Evolutionary conservation across 106 monocot species (phyloP), one percentile per base, ranked within the genome.

Genomic region (Dioscorea dumetorum): DNA sequence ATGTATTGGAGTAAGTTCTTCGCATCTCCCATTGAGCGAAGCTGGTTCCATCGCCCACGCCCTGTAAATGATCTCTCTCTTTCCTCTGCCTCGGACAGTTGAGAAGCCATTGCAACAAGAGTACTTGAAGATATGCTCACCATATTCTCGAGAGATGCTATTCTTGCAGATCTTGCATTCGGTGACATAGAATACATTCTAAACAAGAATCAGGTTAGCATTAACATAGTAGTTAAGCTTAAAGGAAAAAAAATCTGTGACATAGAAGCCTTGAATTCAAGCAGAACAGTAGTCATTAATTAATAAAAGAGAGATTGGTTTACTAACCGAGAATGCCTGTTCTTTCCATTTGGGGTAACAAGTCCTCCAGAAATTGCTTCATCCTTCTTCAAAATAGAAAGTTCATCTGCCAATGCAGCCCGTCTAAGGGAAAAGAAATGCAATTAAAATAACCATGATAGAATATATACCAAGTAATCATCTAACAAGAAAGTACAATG

Each of bases 21-120:
- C 50, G 95, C 83, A 66, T 97, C 95, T 66, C 64, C 83, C 82
- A 97, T 74, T 62, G 91, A 91, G 31, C 88, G 79, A 67, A 97
- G 74, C 52, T 97, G 88, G 71, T 78, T 97, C 91, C 91, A 97
- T 12, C 91, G 79, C 19, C 91, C 88, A 64, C 86, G 86, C 0
- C 83, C 79, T 61, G 78, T 75, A 72, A 97, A 91, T 57, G 84
- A 70, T 31, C 86, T 78, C 64, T 97, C 95, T 64, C 91, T 64
- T 60, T 97, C 95, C 80, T 97, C 95, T 12, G 95, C 95, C 59
- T 97, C 91, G 52, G 91, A 91, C 66, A 97, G 86, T 62, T 97
- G 95, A 20, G 91, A 91, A 80, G 91, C 91, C 91, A 92, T 91
- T 20, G 91, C 89, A 22, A 91, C 84, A 52, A 97, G 82, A 35